Evolutionary conservation across 352 stramenopile species (phyloP).

Genomic region (Phytopythium mirpurense): DNA sequence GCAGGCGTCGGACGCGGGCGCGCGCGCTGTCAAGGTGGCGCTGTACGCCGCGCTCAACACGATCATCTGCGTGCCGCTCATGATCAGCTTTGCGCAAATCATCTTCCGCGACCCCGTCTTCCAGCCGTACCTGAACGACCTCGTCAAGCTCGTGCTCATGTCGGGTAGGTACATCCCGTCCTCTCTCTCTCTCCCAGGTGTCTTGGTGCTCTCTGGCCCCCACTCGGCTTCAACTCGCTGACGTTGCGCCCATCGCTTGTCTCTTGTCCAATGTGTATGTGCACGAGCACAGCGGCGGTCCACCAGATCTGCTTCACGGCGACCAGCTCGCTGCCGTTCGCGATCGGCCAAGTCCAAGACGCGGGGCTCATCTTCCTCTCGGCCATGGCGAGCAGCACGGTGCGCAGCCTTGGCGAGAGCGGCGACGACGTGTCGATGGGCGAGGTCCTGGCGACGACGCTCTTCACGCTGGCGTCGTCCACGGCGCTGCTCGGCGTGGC

Average conservation of each 20-base stretch:
- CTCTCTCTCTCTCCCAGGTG: no score
- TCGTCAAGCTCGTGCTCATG: constrained; percentile 93
- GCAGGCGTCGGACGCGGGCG: constrained; percentile 2
- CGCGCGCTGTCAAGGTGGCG: constrained; percentile 43
- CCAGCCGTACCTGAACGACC: constrained; percentile 88
- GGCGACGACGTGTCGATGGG: constrained; percentile 68
- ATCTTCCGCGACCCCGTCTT: constrained; percentile 94
- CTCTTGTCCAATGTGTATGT: constrained; percentile 2
- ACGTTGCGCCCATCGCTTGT: neutral
- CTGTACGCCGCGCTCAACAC: constrained; percentile 92
- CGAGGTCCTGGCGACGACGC: constrained; percentile 89
- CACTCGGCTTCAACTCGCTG: neutral
- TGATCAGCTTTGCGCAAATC: constrained; percentile 93
- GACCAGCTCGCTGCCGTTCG: constrained; percentile 94
- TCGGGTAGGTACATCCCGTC: constrained; percentile 45
- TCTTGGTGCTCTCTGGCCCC: no score
- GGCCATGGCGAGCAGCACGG: constrained; percentile 91
- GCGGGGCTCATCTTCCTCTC: constrained; percentile 99
- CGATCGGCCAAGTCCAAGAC: constrained; percentile 98
- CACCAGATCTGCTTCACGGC: constrained; percentile 84
- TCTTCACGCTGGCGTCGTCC: constrained; percentile 90
- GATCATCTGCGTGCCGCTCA: constrained; percentile 91
- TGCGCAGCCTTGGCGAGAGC: constrained; percentile 62
- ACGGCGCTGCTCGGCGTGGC: constrained; percentile 91
- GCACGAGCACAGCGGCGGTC: constrained; percentile 31